Evolutionary conservation across 768 basidiomycete genomes (phyloP).

Genomic region (Tulasnella sp.): DNA sequence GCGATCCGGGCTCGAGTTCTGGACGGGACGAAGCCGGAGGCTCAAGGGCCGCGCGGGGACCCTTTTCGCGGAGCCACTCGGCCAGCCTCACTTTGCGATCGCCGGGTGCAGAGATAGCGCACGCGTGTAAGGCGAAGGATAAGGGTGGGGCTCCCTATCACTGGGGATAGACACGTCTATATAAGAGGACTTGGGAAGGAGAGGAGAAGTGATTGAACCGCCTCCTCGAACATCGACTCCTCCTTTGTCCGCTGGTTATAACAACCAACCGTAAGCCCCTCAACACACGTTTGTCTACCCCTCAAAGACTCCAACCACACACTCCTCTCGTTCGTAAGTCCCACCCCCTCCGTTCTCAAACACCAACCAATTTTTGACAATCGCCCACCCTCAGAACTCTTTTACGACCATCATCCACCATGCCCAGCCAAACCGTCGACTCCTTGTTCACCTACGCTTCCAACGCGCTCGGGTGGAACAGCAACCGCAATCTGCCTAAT

Average conservation of each 20-base stretch:
- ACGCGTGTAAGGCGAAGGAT: neutral
- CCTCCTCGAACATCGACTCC: neutral
- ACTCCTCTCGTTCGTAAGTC: neutral
- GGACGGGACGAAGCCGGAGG: neutral
- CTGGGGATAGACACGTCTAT: neutral
- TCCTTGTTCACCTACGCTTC: neutral
- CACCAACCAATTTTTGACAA: neutral
- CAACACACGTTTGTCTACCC: neutral
- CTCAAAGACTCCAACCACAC: too few relatives aligned
- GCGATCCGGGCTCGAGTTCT: neutral
- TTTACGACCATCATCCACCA: neutral
- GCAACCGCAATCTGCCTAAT: neutral
- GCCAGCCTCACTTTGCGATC: neutral
- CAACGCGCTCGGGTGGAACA: neutral
- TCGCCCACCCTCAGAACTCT: neutral
- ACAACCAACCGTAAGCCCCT: neutral
- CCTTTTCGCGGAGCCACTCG: neutral
- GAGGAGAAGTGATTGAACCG: neutral
- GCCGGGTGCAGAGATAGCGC: neutral
- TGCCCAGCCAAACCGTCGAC: neutral
- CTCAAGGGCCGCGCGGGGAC: neutral
- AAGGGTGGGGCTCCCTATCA: neutral
- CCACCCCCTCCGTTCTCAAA: neutral
- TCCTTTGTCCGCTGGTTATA: neutral
- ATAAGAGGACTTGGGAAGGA: neutral